These are phyloP conservation scores for Candida maltosa DNA, from an alignment of 805 yeast genomes.

Conservation along the genomic window DNA sequence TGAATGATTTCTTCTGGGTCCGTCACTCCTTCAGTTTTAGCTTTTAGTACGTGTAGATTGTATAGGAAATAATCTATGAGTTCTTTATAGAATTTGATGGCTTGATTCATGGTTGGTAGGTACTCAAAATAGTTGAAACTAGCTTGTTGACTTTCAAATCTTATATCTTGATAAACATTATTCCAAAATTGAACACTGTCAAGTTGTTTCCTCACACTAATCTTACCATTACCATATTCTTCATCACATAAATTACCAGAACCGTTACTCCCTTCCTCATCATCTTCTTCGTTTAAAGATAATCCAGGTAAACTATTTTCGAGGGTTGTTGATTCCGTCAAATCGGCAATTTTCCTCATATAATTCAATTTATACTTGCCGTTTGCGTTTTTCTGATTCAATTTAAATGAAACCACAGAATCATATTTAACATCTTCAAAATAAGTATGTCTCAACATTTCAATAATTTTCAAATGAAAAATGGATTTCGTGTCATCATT, in stretches of 20 bases:
- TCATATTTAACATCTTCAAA: background rate
- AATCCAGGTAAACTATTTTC: too few relatives aligned
- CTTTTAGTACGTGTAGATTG: conserved; percentile 1
- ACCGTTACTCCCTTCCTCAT: too few relatives aligned
- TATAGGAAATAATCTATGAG: background rate
- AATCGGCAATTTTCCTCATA: background rate
- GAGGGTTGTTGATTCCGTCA: too few relatives aligned
- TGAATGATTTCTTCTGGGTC: background rate
- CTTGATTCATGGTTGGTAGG: conserved; percentile 1
- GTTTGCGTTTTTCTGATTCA: background rate
- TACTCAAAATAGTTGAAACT: background rate
- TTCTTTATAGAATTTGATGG: conserved; percentile 1
- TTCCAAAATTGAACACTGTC: conserved; percentile 5
- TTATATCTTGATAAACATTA: conserved; percentile 6
- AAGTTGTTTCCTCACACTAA: conserved; percentile 1
- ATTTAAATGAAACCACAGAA: background rate
- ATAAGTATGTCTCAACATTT: conserved; percentile 1
- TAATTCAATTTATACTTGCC: too few relatives aligned
- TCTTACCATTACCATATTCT: too few relatives aligned
- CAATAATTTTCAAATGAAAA: background rate
- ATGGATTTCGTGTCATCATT: background rate
- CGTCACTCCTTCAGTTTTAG: background rate
- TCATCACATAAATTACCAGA: too few relatives aligned
- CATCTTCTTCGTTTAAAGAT: background rate
- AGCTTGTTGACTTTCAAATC: background rate